Evolutionary conservation across 208 protist genomes (phyloP).

Genomic region (Zelonia costaricensis): DNA sequence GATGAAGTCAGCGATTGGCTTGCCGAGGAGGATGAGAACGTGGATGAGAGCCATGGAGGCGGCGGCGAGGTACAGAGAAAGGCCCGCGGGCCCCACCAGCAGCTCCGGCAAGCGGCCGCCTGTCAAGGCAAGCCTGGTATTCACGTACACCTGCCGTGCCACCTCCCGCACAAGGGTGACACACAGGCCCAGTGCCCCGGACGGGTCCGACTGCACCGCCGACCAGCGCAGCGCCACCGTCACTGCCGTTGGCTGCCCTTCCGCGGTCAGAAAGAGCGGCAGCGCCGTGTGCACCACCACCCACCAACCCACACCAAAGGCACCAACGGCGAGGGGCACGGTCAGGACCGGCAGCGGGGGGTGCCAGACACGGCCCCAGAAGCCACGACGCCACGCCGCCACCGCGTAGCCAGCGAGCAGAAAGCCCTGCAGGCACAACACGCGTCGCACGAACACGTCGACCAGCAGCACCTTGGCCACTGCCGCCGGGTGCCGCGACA

Average conservation of each 20-base stretch:
- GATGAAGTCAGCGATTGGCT: constrained; percentile 39
- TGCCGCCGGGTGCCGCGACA: constrained; percentile 6
- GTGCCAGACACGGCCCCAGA: constrained; percentile 63
- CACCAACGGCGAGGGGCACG: constrained; percentile 55
- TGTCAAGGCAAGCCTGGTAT: too few species aligned
- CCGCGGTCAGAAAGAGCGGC: constrained; percentile 31
- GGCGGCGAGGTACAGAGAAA: constrained; percentile 39
- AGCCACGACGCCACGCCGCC: constrained; percentile 38
- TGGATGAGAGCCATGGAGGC: constrained; percentile 46
- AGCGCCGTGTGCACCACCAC: constrained; percentile 24
- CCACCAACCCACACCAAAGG: constrained; percentile 48
- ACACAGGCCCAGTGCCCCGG: constrained; percentile 23
- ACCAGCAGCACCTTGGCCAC: constrained; percentile 12
- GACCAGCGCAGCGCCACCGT: constrained; percentile 19
- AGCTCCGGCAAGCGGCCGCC: too few species aligned
- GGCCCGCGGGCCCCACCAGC: too few species aligned
- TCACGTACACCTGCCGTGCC: constrained; percentile 19
- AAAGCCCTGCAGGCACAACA: constrained; percentile 52
- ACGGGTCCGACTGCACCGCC: constrained; percentile 25
- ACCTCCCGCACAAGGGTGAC: constrained; percentile 28
- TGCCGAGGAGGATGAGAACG: constrained; percentile 36
- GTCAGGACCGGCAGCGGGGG: constrained; percentile 68
- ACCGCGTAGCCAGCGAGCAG: constrained; percentile 58
- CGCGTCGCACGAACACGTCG: constrained; percentile 25
- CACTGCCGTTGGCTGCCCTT: constrained; percentile 20